phyloP scores from a whole-genome alignment of 2,329 filamentous ascomycete genomes.

The Aureobasidium sp. region DNA sequence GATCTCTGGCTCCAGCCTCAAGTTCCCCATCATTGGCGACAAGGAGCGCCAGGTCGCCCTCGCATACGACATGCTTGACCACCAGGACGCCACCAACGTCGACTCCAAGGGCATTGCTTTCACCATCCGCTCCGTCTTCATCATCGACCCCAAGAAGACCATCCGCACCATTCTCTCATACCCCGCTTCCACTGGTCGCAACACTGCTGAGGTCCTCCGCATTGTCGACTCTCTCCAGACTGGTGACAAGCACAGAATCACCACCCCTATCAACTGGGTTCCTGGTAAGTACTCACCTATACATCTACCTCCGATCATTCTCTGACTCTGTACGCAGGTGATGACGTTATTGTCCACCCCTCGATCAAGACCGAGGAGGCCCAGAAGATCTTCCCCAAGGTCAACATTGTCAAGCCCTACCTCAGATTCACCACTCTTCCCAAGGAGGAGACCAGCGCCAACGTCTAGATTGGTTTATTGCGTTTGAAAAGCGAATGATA shows the following conservation, averaged over 20 bases:
- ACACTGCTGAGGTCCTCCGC: constrained; percentile 47
- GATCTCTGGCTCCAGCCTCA: constrained; percentile 41
- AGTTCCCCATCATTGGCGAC: constrained; percentile 49
- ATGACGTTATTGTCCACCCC: constrained; percentile 50
- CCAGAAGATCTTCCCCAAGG: constrained; percentile 52
- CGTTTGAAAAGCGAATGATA: constrained; percentile 13
- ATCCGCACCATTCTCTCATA: constrained; percentile 57
- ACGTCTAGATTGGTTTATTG: constrained; percentile 24
- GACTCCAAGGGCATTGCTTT: constrained; percentile 52
- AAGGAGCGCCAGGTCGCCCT: constrained; percentile 47
- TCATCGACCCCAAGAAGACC: constrained; percentile 59
- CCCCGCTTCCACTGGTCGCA: constrained; percentile 54
- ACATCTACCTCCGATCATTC: constrained; percentile 20
- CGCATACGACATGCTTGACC: constrained; percentile 47
- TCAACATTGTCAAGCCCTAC: constrained; percentile 58
- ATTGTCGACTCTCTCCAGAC: constrained; percentile 48
- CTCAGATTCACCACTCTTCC: constrained; percentile 53
- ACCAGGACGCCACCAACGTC: constrained; percentile 53
- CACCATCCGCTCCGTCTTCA: constrained; percentile 59
- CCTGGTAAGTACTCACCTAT: constrained; percentile 36
- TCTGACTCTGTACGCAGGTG: constrained; percentile 1
- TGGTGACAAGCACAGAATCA: constrained; percentile 54
- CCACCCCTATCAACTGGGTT: constrained; percentile 57
- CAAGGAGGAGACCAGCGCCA: constrained; percentile 50
- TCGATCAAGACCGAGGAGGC: constrained; percentile 52